Percentiles rank a stretch among this genome's conserved stretches.
Conservation (phyloP, 1,284 basidiomycete genomes). For the Ceratorhiza oryzae-sativae region DNA sequence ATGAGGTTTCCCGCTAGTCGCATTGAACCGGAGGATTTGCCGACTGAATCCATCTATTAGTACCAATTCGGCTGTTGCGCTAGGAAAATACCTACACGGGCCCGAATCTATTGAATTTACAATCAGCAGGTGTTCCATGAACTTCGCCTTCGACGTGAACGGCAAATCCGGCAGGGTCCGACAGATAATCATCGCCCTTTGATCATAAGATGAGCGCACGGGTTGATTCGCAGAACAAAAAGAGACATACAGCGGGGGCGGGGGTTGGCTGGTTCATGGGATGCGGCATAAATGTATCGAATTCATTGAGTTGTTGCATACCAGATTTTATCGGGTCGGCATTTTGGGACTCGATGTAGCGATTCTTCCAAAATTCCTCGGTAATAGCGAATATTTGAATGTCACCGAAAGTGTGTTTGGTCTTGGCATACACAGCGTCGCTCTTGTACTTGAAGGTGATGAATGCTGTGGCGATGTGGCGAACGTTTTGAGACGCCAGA, state of each 20-base stretch:
- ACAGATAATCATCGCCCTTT: constrained; percentile 34
- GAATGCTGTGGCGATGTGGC: constrained; percentile 17
- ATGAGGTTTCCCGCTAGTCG: constrained; percentile 29
- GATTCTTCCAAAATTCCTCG: constrained; percentile 34
- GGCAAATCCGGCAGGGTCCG: constrained; percentile 35
- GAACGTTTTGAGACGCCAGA: background rate
- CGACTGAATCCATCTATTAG: background rate
- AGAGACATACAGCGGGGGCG: constrained; percentile 2
- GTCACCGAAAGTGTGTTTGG: constrained; percentile 31
- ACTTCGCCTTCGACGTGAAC: constrained; percentile 37
- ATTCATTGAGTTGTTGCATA: constrained; percentile 28
- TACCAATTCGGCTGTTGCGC: background rate
- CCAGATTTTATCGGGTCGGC: constrained; percentile 24
- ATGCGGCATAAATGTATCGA: constrained; percentile 34
- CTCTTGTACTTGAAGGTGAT: constrained; percentile 38
- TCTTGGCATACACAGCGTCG: constrained; percentile 34
- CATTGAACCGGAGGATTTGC: constrained; percentile 23
- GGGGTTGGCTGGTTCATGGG: constrained; percentile 13
- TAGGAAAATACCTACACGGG: constrained; percentile 13
- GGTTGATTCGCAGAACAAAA: background rate
- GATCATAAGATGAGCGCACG: background rate
- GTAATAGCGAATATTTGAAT: constrained; percentile 33
- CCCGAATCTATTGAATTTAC: constrained; percentile 25
- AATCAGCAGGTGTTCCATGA: constrained; percentile 20
- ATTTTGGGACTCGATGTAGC: constrained; percentile 36